A percentile compares a stretch with the other conserved stretches of the same genome.
These are phyloP conservation scores for Boletus huronensis DNA, from an alignment of 768 basidiomycete species.

Conservation along the genomic window DNA sequence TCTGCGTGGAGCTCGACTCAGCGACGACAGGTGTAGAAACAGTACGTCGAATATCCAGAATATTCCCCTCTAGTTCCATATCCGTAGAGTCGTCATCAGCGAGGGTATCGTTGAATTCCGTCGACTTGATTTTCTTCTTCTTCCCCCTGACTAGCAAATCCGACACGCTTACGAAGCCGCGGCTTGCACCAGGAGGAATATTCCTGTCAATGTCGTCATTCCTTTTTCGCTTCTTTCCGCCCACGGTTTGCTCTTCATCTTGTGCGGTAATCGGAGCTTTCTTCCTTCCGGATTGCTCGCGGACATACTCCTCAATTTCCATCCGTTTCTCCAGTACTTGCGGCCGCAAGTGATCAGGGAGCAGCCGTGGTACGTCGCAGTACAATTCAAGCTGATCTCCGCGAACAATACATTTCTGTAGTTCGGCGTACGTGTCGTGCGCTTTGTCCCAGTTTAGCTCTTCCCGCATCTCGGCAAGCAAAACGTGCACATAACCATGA, in stretches of 20 bases:
- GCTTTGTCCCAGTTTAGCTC: conserved; percentile 89
- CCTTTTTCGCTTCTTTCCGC: conserved; percentile 62
- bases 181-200: conserved; percentile 68
- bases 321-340: conserved; percentile 76
- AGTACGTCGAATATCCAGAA: conserved; percentile 48
- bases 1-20: conserved; percentile 32
- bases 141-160: conserved; percentile 56
- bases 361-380: conserved; percentile 82
- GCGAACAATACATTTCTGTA: conserved; percentile 82
- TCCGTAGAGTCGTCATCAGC: conserved; percentile 69
- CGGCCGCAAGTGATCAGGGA: conserved; percentile 77
- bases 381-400: conserved; percentile 90
- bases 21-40: conserved; percentile 42
- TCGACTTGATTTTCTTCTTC: conserved; percentile 38
- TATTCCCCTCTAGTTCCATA: conserved; percentile 58
- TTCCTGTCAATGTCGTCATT: conserved; percentile 66
- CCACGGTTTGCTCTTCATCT: conserved; percentile 29
- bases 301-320: conserved; percentile 73
- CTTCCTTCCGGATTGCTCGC: conserved; percentile 42
- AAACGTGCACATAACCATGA: conserved; percentile 82
- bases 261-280: conserved; percentile 22
- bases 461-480: conserved; percentile 88
- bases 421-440: conserved; percentile 78
- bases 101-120: conserved; percentile 46
- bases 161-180: conserved; percentile 67